Evolutionary conservation across 805 yeast genomes (phyloP), one percentile per base, ranked within the genome.

Genomic region (Kregervanrija pseudodelftensis): DNA sequence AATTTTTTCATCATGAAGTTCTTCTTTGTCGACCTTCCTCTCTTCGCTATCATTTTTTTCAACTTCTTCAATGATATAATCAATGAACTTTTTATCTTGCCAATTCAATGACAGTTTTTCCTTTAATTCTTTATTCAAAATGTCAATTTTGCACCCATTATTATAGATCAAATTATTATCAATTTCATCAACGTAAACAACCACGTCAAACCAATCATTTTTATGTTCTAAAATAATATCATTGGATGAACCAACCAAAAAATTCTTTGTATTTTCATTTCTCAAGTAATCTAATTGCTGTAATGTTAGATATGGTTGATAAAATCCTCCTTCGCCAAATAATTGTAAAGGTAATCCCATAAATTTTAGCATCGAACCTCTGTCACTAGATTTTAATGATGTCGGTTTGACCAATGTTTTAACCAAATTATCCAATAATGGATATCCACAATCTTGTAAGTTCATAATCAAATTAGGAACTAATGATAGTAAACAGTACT

Each of bases 241-340:
- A 64, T 93, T 93, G 4, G 97, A 89, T 36, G 95, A 82, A 1
- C 99, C 99, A 40, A 87, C 75, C 58, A 86, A 66, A 52, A 79
- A 93, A 58, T 80, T 79, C 33, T 73, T 67, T 0, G 90, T 74
- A 41, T 72, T 74, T 1, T 69, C 66, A 15, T 74, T 72, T 31
- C 68, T 70, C 42, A 93, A 68, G 53, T 85, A 89, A 42, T 84
- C 85, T 45, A 91, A 67, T 58, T 91, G 98, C 61, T 91, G 99
- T 44, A 93, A 67, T 0, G 98, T 95, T n/a, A 90, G 73, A 64
- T 91, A 93, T 2, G 99, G 98, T 53, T 84, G 82, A 72, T 95
- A 90, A 48, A 91, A 73, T 1, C 95, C 89, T 37, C 95, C 95
- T 52, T 78, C 76, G 41, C 88, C 88, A 64, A 93, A 93, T 1